phyloP scores from a whole-genome alignment of 805 yeast genomes.

The Metschnikowia baotianmanensis region DNA sequence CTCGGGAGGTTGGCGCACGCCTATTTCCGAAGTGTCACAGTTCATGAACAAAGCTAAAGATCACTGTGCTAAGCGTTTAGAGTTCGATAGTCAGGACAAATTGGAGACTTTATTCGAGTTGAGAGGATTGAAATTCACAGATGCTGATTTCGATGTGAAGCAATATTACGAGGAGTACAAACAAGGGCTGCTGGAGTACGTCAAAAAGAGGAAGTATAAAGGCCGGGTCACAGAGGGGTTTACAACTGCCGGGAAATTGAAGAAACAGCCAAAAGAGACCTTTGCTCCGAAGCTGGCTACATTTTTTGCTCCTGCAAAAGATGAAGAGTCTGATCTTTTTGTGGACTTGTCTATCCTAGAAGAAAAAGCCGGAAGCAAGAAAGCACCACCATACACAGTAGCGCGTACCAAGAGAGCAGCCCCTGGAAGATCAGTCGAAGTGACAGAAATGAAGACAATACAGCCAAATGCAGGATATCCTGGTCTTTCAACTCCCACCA shows the following conservation, averaged over 20 bases:
- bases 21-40: slow-evolving; percentile 26
- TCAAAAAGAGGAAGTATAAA: slow-evolving; percentile 2
- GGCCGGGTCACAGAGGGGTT: slow-evolving; percentile 3
- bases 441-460: neutral
- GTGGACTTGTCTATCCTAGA: neutral
- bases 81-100: slow-evolving; percentile 16
- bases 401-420: neutral
- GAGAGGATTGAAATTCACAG: slow-evolving; percentile 6
- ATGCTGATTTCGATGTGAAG: slow-evolving; percentile 5
- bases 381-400: slow-evolving; percentile 13
- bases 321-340: neutral
- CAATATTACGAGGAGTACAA: slow-evolving; percentile 3
- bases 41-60: slow-evolving; percentile 22
- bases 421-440: too few relatives aligned
- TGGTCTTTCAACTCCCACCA: neutral
- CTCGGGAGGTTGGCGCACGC: slow-evolving; percentile 20
- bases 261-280: neutral
- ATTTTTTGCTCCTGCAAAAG: neutral
- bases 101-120: slow-evolving; percentile 21
- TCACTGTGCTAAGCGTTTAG: slow-evolving; percentile 15
- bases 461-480: neutral
- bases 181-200: slow-evolving; percentile 8
- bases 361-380: neutral
- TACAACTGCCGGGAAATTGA: slow-evolving; percentile 9
- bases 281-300: neutral